Conservation (phyloP, 441 rosid genomes). For the Gossypium davidsonii region DNA sequence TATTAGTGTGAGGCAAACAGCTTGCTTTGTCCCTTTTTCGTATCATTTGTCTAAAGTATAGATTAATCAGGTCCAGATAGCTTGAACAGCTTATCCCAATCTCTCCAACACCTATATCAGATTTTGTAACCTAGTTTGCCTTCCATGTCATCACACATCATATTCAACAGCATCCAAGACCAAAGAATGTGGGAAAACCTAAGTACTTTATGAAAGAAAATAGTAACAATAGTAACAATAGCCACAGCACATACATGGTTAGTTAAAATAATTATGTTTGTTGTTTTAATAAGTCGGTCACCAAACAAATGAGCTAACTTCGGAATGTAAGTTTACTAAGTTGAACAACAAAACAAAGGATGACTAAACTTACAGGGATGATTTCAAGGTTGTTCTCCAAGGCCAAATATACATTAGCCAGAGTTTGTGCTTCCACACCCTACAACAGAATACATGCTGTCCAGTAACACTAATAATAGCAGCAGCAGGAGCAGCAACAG, state of each 20-base stretch:
- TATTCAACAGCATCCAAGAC: not conserved
- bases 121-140: not conserved
- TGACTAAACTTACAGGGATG: constrained; percentile 62
- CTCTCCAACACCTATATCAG: not conserved
- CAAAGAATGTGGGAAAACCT: not conserved
- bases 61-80: not conserved
- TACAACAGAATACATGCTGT: constrained; percentile 24
- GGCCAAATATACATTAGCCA: constrained; percentile 94
- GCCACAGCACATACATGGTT: not conserved
- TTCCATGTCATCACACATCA: not conserved
- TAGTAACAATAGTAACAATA: not conserved
- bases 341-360: constrained; percentile 14
- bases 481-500: not conserved
- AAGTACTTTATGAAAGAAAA: not conserved
- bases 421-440: constrained; percentile 99
- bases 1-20: constrained; percentile 4
- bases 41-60: not conserved
- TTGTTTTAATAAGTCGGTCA: not conserved
- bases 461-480: constrained; percentile 12
- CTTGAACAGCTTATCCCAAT: not conserved
- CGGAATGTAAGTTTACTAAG: not conserved
- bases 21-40: not conserved
- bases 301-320: not conserved
- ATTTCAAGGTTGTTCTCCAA: constrained; percentile 92
- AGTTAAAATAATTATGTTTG: not conserved